phyloP scores from a whole-genome alignment of 345 rosid species.

The Odontarrhena argentea region DNA sequence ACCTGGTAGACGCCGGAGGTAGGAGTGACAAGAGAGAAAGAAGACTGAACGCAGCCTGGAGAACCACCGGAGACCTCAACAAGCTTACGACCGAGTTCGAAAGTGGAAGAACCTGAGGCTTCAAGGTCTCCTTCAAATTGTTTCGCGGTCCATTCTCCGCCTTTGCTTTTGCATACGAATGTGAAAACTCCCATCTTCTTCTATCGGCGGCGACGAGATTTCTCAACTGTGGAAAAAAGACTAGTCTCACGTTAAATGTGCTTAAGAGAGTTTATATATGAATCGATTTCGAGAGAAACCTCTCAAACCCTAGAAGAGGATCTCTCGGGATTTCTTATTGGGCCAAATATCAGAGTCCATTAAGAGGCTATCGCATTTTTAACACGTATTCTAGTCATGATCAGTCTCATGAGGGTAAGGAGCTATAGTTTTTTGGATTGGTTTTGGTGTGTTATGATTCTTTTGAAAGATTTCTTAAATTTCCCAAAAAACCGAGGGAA shows the following conservation, averaged over 20 bases:
- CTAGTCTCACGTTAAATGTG: not conserved
- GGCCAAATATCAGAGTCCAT: slow-evolving; percentile 12
- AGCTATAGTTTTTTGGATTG: no score
- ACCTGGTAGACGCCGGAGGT: slow-evolving; percentile 87
- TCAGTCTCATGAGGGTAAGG: no score
- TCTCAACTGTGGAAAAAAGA: slow-evolving; percentile 10
- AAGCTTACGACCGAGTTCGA: slow-evolving; percentile 73
- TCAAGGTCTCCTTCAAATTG: slow-evolving; percentile 78
- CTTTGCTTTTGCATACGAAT: slow-evolving; percentile 64
- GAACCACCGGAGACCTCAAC: slow-evolving; percentile 67
- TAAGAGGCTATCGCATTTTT: not conserved
- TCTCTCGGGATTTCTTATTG: not conserved
- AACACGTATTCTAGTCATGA: no score
- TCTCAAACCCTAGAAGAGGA: not conserved
- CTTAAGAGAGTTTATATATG: slow-evolving; percentile 22
- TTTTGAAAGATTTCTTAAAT: not conserved
- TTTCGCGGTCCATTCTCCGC: slow-evolving; percentile 71
- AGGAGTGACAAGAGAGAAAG: slow-evolving; percentile 74
- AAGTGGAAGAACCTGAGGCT: slow-evolving; percentile 63
- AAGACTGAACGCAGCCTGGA: slow-evolving; percentile 78
- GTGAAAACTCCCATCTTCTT: slow-evolving; percentile 70
- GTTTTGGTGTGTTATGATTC: no score
- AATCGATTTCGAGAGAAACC: not conserved
- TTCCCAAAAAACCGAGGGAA: not conserved
- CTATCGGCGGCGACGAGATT: slow-evolving; percentile 26